Evolutionary conservation across 169 alveolate genomes (phyloP).

Genomic region (Plasmodium gallinaceum): DNA sequence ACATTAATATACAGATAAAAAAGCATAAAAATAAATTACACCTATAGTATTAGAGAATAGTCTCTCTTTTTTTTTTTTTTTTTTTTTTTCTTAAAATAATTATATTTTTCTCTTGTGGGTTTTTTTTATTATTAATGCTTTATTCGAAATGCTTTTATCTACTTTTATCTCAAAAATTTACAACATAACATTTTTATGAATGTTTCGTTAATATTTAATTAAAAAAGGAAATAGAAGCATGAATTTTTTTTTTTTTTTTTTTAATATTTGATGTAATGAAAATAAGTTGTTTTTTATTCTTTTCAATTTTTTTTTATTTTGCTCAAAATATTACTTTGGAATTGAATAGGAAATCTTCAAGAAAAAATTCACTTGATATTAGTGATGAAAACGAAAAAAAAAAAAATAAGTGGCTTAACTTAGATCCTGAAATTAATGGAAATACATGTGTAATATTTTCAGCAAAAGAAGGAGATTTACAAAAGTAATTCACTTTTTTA

Average conservation of each 20-base stretch:
- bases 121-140: not conserved
- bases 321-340: conserved; percentile 29
- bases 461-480: conserved; percentile 46
- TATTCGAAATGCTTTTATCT: not conserved
- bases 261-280: conserved; percentile 35
- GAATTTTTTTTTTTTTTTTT: conserved; percentile 34
- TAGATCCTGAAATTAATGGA: conserved; percentile 46
- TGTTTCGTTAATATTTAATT: not conserved
- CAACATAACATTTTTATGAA: not conserved
- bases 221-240: not conserved
- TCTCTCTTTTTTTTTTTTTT: not conserved
- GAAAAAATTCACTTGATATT: conserved; percentile 1
- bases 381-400: conserved; percentile 19
- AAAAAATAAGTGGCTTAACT: not conserved
- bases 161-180: conserved; percentile 1
- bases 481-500: conserved; percentile 22
- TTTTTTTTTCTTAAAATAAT: not conserved
- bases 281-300: conserved; percentile 32
- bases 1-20: no score
- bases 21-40: no score
- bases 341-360: conserved; percentile 24
- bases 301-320: conserved; percentile 36
- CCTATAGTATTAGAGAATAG: not conserved
- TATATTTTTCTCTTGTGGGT: not conserved
- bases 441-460: conserved; percentile 70